phyloP scores from a whole-genome alignment of 139 green algal genomes.

The Eudorina sp. region DNA sequence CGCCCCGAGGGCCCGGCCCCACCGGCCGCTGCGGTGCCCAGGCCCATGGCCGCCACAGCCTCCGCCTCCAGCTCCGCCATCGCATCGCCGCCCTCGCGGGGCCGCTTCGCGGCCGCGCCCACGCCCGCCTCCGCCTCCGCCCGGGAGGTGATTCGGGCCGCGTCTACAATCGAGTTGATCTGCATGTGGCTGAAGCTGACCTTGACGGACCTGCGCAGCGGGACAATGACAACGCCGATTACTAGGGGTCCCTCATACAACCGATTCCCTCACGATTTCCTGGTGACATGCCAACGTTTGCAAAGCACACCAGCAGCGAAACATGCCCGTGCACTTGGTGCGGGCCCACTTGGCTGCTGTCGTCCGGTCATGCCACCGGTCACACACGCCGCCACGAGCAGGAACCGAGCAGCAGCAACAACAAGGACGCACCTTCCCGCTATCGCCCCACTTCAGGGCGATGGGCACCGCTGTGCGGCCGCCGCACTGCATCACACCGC shows the following conservation, averaged over 20 bases:
- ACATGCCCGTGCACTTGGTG: too few species aligned
- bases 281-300: too few species aligned
- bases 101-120: slow-evolving; percentile 38
- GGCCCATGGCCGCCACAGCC: slow-evolving; percentile 45
- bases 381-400: too few species aligned
- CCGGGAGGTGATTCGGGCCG: slow-evolving; percentile 38
- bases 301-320: too few species aligned
- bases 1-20: background rate
- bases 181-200: slow-evolving; percentile 86
- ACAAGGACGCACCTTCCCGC: background rate
- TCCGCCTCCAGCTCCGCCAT: slow-evolving; percentile 89
- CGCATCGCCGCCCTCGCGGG: slow-evolving; percentile 60
- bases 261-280: too few species aligned
- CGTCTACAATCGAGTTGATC: slow-evolving; percentile 60
- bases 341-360: too few species aligned
- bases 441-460: too few species aligned
- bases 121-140: slow-evolving; percentile 24
- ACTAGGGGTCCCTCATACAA: too few species aligned
- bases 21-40: slow-evolving; percentile 33
- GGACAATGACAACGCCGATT: too few species aligned
- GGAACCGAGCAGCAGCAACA: too few species aligned
- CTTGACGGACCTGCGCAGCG: slow-evolving; percentile 65
- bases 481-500: slow-evolving; percentile 66
- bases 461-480: too few species aligned
- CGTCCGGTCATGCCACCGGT: too few species aligned